Conservation (phyloP, 805 yeast genomes). For the Lachancea fermentati region DNA sequence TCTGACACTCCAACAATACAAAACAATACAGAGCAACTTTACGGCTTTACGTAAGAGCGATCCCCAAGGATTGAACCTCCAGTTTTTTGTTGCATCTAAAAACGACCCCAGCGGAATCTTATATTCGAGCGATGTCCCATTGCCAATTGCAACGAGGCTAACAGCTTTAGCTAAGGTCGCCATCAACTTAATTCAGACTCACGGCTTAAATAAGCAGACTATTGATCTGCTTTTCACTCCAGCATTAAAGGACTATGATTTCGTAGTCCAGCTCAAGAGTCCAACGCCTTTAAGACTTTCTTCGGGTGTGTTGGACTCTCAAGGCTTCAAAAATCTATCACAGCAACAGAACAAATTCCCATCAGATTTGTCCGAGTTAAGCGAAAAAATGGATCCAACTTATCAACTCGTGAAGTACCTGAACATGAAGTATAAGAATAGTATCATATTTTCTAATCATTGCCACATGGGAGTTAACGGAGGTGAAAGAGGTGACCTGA, state of each 20-base stretch:
- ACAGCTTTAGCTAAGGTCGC: conserved; percentile 85
- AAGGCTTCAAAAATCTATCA: conserved; percentile 55
- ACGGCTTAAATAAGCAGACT: conserved; percentile 39
- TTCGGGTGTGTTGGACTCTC: conserved; percentile 52
- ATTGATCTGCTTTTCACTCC: conserved; percentile 67
- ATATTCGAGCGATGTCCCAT: conserved; percentile 62
- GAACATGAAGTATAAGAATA: conserved; percentile 55
- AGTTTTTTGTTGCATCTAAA: conserved; percentile 76
- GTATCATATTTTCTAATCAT: conserved; percentile 63
- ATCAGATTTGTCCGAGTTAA: conserved; percentile 34
- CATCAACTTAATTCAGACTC: conserved; percentile 43
- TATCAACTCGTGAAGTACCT: conserved; percentile 56
- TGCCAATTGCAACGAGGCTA: conserved; percentile 80
- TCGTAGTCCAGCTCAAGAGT: conserved; percentile 57
- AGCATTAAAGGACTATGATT: conserved; percentile 78
- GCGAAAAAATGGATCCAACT: conserved; percentile 54
- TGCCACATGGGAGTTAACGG: conserved; percentile 47
- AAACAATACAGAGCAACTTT: conserved; percentile 58
- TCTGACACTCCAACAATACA: conserved; percentile 55
- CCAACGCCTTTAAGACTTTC: conserved; percentile 38
- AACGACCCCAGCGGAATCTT: conserved; percentile 82
- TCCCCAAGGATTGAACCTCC: conserved; percentile 74
- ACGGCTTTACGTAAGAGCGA: conserved; percentile 65
- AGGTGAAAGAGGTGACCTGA: conserved; percentile 48
- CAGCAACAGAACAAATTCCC: conserved; percentile 30